A percentile compares a stretch with the other conserved stretches of the same genome.
phyloP scores from a whole-genome alignment of 2,329 filamentous ascomycete genomes.

The Fusarium pseudoanthophilum region DNA sequence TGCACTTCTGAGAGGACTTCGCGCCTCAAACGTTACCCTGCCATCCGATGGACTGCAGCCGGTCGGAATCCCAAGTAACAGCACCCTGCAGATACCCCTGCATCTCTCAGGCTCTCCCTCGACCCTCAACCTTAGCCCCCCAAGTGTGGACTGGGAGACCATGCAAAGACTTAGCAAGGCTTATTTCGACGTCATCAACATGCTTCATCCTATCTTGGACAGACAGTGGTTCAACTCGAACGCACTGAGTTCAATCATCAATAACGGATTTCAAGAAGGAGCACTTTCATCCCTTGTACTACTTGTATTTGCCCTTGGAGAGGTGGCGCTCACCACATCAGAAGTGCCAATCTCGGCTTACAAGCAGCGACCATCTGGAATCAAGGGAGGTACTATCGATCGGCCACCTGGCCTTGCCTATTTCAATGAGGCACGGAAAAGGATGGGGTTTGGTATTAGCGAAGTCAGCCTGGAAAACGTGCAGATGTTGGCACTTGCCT shows the following conservation, averaged over 20 bases:
- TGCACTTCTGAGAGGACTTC: constrained; percentile 35
- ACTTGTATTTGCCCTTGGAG: constrained; percentile 68
- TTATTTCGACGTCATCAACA: constrained; percentile 70
- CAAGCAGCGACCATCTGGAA: constrained; percentile 60
- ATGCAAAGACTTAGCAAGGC: constrained; percentile 62
- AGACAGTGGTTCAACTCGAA: constrained; percentile 63
- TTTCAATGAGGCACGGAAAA: constrained; percentile 70
- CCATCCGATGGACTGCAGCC: constrained; percentile 40
- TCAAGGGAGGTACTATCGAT: constrained; percentile 61
- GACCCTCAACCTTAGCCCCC: constrained; percentile 25
- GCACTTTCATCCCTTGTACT: constrained; percentile 63
- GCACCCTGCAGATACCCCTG: constrained; percentile 35
- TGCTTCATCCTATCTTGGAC: constrained; percentile 68
- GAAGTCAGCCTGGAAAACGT: constrained; percentile 68
- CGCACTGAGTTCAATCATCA: constrained; percentile 57
- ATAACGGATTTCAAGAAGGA: constrained; percentile 58
- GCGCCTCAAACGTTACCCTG: constrained; percentile 33
- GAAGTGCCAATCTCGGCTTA: constrained; percentile 58
- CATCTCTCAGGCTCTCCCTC: constrained; percentile 32
- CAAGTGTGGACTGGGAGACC: constrained; percentile 57
- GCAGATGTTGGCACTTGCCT: constrained; percentile 66
- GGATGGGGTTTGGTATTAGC: constrained; percentile 67
- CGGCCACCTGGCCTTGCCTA: constrained; percentile 66
- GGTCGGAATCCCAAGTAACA: constrained; percentile 28
- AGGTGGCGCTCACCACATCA: constrained; percentile 64